These are phyloP conservation scores for Cladophialophora yegresii DNA, from an alignment of 2,329 filamentous ascomycete species.

Conservation along the genomic window DNA sequence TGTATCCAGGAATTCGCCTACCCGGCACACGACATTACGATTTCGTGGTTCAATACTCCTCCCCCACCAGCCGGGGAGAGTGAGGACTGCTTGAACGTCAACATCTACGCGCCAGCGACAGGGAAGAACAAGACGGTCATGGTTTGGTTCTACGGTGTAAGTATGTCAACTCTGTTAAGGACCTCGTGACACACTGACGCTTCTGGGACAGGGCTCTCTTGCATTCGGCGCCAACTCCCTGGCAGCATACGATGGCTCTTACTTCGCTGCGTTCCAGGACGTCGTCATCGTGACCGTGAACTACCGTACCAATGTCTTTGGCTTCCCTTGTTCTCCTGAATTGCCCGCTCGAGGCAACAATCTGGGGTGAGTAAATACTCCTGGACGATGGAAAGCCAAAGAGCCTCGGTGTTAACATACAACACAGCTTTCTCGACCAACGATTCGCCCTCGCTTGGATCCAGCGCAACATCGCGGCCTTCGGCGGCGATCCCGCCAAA, in stretches of 20 bases:
- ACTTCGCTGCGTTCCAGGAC: constrained; percentile 43
- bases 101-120: constrained; percentile 44
- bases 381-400: background rate
- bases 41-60: constrained; percentile 35
- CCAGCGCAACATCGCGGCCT: constrained; percentile 43
- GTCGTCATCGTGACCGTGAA: constrained; percentile 43
- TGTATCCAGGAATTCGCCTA: constrained; percentile 40
- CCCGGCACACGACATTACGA: constrained; percentile 39
- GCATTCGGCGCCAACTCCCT: constrained; percentile 39
- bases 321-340: constrained; percentile 45
- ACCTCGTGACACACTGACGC: background rate
- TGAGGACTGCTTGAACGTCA: constrained; percentile 48
- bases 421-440: constrained; percentile 24
- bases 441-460: constrained; percentile 45
- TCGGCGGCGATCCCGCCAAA: constrained; percentile 42
- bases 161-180: background rate
- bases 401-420: background rate
- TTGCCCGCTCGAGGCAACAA: constrained; percentile 41
- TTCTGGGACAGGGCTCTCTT: constrained; percentile 39
- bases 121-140: constrained; percentile 42
- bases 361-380: constrained; percentile 40
- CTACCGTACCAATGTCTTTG: constrained; percentile 46
- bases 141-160: constrained; percentile 43
- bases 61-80: constrained; percentile 37
- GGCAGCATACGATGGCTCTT: constrained; percentile 42